Base-by-base conservation (phyloP, 176 grass and related monocot genomes). In the Phyllostachys edulis region DNA sequence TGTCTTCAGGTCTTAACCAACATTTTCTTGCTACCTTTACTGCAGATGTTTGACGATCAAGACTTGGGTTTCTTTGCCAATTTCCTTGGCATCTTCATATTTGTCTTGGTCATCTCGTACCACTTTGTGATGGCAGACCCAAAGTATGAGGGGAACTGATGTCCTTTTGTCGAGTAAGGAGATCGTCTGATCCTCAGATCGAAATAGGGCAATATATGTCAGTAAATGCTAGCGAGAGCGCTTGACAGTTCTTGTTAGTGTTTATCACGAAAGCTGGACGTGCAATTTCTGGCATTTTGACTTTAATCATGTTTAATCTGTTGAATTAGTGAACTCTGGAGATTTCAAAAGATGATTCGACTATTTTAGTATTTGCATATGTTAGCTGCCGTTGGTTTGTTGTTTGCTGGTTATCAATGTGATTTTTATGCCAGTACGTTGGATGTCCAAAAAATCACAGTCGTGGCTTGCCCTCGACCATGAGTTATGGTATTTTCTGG, bases 11-110 rank as follows among this genome's bases (percentile, higher is more conserved):
- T 55, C 40, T 13, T 29, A 44, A 84, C 41, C 12, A n/a, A 55
- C 38, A 24, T 83, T 18, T 84, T n/a, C 15, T 79, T 83, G 6
- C 24, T 1, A 36, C 60, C 21, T 77, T 85, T 47, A 16, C 68
- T 88, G 63, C 88, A 96, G 93, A 99, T 96, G 96, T 93, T 99
- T 88, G 91, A 92, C 45, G 93, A 99, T 78, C 93, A 96, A 77
- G 89, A 94, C 87, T 63, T 96, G 89, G 96, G 93, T 23, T 94
- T 96, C 89, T 92, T 99, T 80, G 78, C 93, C 85, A 99, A 99
- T 80, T 94, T 94, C 23, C 86, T 99, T 49, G 93, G 96, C 72
- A 89, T 99, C 60, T 99, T 96, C 82, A 96, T 96, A 66, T 96
- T 99, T 49, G 73, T 90, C 20, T 70, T 95, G 88, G 88, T 94